phyloP scores from a whole-genome alignment of 257 asterid species.

The Thymus quinquecostatus region DNA sequence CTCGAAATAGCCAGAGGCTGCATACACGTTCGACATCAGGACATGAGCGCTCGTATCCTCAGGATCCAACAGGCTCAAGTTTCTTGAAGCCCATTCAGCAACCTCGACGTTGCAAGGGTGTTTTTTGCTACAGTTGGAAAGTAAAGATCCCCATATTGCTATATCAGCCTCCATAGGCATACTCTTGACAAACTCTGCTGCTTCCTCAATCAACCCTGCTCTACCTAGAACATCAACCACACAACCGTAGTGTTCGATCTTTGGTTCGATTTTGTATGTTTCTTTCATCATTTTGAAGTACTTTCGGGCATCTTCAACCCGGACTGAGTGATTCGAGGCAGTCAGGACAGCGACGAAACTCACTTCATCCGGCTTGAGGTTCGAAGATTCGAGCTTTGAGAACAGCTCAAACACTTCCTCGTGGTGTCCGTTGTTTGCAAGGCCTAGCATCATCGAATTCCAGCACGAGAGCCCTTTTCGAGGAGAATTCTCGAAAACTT shows the following conservation, averaged over 20 bases:
- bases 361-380: constrained; percentile 55
- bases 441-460: constrained; percentile 78
- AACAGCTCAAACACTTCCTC: constrained; percentile 53
- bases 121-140: constrained; percentile 51
- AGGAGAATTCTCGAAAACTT: constrained; percentile 39
- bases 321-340: constrained; percentile 61
- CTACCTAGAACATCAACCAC: constrained; percentile 69
- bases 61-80: constrained; percentile 51
- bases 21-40: constrained; percentile 63
- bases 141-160: constrained; percentile 62
- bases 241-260: constrained; percentile 67
- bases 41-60: constrained; percentile 58
- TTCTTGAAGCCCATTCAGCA: constrained; percentile 58
- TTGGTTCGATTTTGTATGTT: constrained; percentile 47
- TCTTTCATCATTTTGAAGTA: constrained; percentile 49
- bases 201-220: constrained; percentile 69
- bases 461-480: constrained; percentile 59
- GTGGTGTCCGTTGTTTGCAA: constrained; percentile 62
- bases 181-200: constrained; percentile 46
- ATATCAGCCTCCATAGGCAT: constrained; percentile 68
- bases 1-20: constrained; percentile 50
- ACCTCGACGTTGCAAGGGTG: constrained; percentile 34
- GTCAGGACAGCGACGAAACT: constrained; percentile 53
- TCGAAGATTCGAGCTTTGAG: constrained; percentile 41
- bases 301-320: constrained; percentile 52